A percentile compares a stretch with the other conserved stretches of the same genome.
Conservation (phyloP, 768 basidiomycete genomes). For the Tephrocybe sp. region DNA sequence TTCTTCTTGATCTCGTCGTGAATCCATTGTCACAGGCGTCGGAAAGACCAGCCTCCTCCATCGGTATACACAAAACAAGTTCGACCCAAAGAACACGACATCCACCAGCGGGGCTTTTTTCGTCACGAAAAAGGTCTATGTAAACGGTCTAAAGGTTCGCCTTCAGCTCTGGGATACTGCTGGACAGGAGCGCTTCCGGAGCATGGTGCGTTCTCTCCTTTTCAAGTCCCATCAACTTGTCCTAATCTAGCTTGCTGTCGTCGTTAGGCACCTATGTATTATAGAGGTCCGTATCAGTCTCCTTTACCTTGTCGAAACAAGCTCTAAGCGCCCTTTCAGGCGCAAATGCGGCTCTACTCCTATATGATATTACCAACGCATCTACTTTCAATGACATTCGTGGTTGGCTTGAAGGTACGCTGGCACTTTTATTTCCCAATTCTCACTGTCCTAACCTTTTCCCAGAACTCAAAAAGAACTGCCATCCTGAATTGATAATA, state of each 20-base stretch:
- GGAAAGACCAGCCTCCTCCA: constrained; percentile 91
- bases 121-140: constrained; percentile 86
- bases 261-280: constrained; percentile 89
- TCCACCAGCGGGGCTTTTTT: constrained; percentile 94
- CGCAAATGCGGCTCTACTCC: constrained; percentile 88
- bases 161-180: constrained; percentile 93
- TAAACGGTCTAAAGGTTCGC: constrained; percentile 83
- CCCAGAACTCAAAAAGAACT: constrained; percentile 87
- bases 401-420: constrained; percentile 85
- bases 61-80: constrained; percentile 88
- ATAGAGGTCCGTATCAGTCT: constrained; percentile 51
- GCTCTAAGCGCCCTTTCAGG: constrained; percentile 38
- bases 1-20: constrained; percentile 5
- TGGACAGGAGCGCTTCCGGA: constrained; percentile 89
- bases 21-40: constrained; percentile 52
- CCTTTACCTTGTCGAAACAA: constrained; percentile 1
- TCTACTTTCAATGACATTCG: constrained; percentile 87
- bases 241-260: constrained; percentile 15
- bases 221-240: constrained; percentile 11
- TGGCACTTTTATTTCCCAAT: constrained; percentile 16
- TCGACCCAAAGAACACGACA: constrained; percentile 83
- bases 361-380: constrained; percentile 94
- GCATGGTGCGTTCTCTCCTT: constrained; percentile 59
- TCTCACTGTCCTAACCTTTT: constrained; percentile 13
- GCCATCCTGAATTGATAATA: constrained; percentile 83